Base-by-base conservation (phyloP, 768 basidiomycete genomes). In the Suillus sp. region DNA sequence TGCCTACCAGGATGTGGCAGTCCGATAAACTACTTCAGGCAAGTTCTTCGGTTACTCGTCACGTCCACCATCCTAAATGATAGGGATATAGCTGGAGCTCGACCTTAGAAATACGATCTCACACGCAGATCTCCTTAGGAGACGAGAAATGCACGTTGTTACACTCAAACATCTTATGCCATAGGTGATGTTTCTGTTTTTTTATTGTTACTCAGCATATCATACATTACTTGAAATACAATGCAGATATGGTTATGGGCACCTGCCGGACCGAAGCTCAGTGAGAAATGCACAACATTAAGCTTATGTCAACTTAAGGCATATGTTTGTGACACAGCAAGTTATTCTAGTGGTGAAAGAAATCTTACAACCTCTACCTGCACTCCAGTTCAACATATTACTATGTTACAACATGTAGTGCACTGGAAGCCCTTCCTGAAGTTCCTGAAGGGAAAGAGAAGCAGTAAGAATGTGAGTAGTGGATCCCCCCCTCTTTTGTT, bases 1-100 rank as follows among this genome's bases (percentile, higher is more conserved):
- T 97, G 65, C 96, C 97, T 1, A 94, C 92, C 14, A 82, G 95
- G 63, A 89, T 96, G 85, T 99, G 96, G 93, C 88, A 95, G 65
- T 88, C 93, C 0, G 95, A 96, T 72, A 91, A 89, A 72, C 79
- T 99, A 2, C 79, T 99, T 40, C 92, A 92, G 83, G 96, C 96
- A 64, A 30, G 85, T 77, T 22, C 60, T 20, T 22, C 10, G 10
- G 1, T 38, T 57, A 0, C 62, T 58, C 1, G 43, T 14, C 10
- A 8, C 4, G 34, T n/a, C 7, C 13, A n/a, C 2, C 38, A 60
- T 43, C 11, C 54, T 50, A 5, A 38, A 43, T 57, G 25, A 18
- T 20, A 11, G 20, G 1, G 16, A 16, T 37, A 3, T 65, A 90
- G 88, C 69, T 82, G 47, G 88, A 90, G 68, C 71, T 73, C 0